Evolutionary conservation across 805 yeast genomes (phyloP), one percentile per base, ranked within the genome.

Genomic region (Diddensiella santjacobensis): DNA sequence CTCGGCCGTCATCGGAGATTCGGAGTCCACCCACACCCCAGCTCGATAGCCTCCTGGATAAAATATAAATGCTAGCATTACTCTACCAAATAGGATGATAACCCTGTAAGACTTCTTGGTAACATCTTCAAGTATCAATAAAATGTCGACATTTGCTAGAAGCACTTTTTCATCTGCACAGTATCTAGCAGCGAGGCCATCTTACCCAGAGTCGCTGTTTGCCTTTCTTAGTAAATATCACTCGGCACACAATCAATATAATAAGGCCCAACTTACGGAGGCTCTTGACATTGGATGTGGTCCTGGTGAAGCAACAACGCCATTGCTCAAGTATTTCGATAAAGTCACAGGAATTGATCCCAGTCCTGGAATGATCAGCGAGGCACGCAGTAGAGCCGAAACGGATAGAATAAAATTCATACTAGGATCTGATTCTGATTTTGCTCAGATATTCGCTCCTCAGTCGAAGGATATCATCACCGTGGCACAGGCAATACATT

Each of bases 401-500:
- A 22, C 52, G 40, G 42, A 45, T 17, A 51, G 31, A 15, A 15
- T 50, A 20, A 2, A 23, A 29, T 44, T 44, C 24, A 17, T 50
- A 30, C 30, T 19, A 15, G 50, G 44, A 20, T 33, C 44, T 10
- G 40, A 26, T 4, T 31, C 40, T 19, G 22, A 30, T 22, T 31
- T 42, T 31, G 50, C 5, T 3, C 18, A 22, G 8, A 3, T 63
- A 22, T 42, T 65, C 40, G 33, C 58, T 2, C 31, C 59, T 22
- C 56, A 57, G 6, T 22, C 31, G 13, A 62, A 78, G 0, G 95
- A 84, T 60, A 51, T 87, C 57, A 70, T 87, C 11, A 76, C 88
- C 2, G 85, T 83, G n/a, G 95, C 90, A 0, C 89, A 89, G 61
- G 84, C 89, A 50, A 79, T 77, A n/a, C 96, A 89, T 65, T 89